Percentiles rank a stretch among this genome's conserved stretches.
Conservation (phyloP, 306 rosid genomes). For the Alnus rubra region DNA sequence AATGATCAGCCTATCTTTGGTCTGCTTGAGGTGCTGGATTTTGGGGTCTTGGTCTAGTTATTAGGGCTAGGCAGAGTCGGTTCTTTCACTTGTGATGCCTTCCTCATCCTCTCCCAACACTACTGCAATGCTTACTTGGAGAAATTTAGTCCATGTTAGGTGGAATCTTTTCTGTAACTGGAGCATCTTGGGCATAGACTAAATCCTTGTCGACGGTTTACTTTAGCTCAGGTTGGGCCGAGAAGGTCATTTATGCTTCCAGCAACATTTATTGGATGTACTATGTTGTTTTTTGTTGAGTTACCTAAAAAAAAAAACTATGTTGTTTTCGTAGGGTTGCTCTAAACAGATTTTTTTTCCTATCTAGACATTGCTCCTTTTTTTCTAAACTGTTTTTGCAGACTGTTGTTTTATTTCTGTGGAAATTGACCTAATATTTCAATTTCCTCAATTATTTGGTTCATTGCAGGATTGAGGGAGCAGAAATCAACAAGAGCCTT, state of each 20-base stretch:
- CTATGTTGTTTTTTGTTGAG: not conserved
- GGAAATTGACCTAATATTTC: not conserved
- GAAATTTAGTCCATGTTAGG: not conserved
- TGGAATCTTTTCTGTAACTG: no score
- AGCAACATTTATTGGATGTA: not conserved
- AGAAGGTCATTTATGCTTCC: not conserved
- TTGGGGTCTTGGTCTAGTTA: not conserved
- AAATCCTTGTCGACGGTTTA: not conserved
- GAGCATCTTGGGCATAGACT: not conserved
- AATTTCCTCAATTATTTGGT: slow-evolving; percentile 7
- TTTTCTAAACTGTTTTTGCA: not conserved
- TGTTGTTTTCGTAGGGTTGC: not conserved
- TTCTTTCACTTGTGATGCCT: not conserved
- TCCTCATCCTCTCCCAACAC: not conserved
- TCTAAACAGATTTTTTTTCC: not conserved
- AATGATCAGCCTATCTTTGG: not conserved
- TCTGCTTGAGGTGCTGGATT: not conserved
- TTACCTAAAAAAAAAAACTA: no score
- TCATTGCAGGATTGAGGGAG: slow-evolving; percentile 87
- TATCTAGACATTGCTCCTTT: not conserved
- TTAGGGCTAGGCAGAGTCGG: not conserved
- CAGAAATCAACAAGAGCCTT: slow-evolving; percentile 96
- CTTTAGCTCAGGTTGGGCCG: not conserved
- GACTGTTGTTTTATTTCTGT: not conserved
- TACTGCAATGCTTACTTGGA: not conserved